These are phyloP conservation scores for Cryptosporidium viatorum DNA, from an alignment of 169 alveolate genomes.

Conservation along the genomic window DNA sequence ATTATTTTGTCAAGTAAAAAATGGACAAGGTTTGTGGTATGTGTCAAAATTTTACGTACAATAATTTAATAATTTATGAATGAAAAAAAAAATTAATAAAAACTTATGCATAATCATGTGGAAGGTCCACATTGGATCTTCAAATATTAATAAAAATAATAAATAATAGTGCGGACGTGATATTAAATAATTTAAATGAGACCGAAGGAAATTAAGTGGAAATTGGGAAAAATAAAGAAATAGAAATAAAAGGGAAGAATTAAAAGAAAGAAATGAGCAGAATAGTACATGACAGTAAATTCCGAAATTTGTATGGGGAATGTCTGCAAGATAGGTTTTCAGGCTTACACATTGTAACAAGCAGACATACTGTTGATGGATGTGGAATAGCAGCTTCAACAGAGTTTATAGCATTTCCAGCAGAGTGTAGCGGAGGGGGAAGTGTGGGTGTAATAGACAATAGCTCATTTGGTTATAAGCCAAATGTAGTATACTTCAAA, in stretches of 20 bases:
- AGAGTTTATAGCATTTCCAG: constrained; percentile 73
- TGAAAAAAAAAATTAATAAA: constrained; percentile 32
- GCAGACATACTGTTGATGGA: constrained; percentile 74
- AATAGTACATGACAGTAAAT: constrained; percentile 72
- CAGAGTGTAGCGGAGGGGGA: constrained; percentile 72
- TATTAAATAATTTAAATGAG: constrained; percentile 8
- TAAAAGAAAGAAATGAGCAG: constrained; percentile 36
- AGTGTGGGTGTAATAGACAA: constrained; percentile 74
- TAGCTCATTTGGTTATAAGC: constrained; percentile 59
- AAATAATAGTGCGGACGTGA: constrained; percentile 30
- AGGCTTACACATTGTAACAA: constrained; percentile 65
- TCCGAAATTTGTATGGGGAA: constrained; percentile 76
- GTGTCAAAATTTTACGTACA: constrained; percentile 25
- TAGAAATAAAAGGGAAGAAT: neutral
- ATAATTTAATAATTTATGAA: neutral
- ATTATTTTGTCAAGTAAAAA: constrained; percentile 23
- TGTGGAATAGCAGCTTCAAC: constrained; percentile 76
- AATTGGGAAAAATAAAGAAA: neutral
- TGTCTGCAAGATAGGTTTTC: constrained; percentile 68
- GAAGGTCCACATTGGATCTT: constrained; percentile 75
- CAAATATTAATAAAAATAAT: constrained; percentile 40
- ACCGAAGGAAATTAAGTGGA: constrained; percentile 9
- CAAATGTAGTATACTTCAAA: constrained; percentile 68
- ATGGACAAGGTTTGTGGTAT: constrained; percentile 3
- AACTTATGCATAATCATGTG: constrained; percentile 68